Percentiles rank a stretch among this genome's conserved stretches.
Conservation (phyloP, 805 yeast genomes). For the Hanseniaspora guilliermondii region DNA sequence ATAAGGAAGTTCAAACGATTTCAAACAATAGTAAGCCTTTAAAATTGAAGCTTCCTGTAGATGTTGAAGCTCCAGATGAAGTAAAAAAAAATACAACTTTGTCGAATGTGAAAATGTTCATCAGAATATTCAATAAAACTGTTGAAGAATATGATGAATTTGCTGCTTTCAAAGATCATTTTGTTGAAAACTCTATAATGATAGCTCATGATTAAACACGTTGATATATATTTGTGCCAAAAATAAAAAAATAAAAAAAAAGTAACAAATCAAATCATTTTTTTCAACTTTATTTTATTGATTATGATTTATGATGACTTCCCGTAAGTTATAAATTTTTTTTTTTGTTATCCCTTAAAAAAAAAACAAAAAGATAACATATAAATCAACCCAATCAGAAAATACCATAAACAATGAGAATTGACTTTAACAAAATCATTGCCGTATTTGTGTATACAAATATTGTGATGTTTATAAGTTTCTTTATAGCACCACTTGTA, state of each 20-base stretch:
- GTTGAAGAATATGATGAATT: neutral
- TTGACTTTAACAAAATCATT: conserved; percentile 1
- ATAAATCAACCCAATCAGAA: neutral
- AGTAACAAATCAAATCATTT: too few species aligned
- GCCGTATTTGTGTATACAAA: neutral
- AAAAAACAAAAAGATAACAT: too few species aligned
- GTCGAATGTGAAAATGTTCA: conserved; percentile 3
- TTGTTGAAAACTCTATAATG: neutral
- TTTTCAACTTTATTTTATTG: too few species aligned
- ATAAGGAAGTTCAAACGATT: neutral
- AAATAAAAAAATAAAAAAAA: too few species aligned
- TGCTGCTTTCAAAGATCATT: neutral
- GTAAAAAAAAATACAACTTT: neutral
- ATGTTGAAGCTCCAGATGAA: neutral
- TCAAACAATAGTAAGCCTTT: neutral
- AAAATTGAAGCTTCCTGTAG: neutral
- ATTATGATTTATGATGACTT: too few species aligned
- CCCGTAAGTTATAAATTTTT: too few species aligned
- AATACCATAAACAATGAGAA: neutral
- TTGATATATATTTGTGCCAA: neutral
- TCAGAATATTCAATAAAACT: conserved; percentile 3
- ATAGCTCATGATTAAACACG: neutral
- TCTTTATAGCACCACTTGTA: neutral
- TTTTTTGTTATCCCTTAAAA: too few species aligned
- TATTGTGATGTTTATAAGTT: neutral